These are phyloP conservation scores for Oehlia diaphana DNA, from an alignment of 192 early-diverging fungal species.

Conservation along the genomic window DNA sequence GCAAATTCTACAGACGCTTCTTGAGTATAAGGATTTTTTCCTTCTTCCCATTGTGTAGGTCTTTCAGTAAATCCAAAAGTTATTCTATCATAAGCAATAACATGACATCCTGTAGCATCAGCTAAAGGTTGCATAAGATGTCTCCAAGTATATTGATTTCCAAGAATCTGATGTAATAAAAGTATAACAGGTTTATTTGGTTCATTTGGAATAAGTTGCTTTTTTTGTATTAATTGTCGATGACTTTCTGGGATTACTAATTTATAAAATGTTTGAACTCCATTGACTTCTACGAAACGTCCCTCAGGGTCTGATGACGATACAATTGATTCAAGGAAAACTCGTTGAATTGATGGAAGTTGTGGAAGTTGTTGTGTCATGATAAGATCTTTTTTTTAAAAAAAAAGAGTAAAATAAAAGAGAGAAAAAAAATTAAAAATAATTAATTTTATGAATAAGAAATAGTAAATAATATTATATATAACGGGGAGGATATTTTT, in stretches of 20 bases:
- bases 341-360: slow-evolving; percentile 23
- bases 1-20: neutral
- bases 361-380: neutral
- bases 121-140: slow-evolving; percentile 18
- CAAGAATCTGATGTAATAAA: slow-evolving; percentile 22
- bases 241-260: slow-evolving; percentile 7
- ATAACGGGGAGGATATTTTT: too few relatives aligned
- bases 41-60: slow-evolving; percentile 9
- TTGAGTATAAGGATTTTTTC: slow-evolving; percentile 24
- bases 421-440: too few relatives aligned
- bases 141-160: slow-evolving; percentile 24
- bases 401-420: too few relatives aligned
- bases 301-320: slow-evolving; percentile 10
- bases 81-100: slow-evolving; percentile 27
- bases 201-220: neutral
- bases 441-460: too few relatives aligned
- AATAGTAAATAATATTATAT: too few relatives aligned
- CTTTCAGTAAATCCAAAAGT: slow-evolving; percentile 27
- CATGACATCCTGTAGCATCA: slow-evolving; percentile 21
- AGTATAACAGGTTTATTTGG: slow-evolving; percentile 20
- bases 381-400: too few relatives aligned
- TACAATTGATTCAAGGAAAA: slow-evolving; percentile 15
- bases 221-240: neutral
- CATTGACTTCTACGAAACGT: slow-evolving; percentile 6
- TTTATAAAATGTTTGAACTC: slow-evolving; percentile 19